Percentiles rank a stretch among this genome's conserved stretches.
These are phyloP conservation scores for Phytopythium kandeliae DNA, from an alignment of 352 stramenopile species.

Conservation along the genomic window DNA sequence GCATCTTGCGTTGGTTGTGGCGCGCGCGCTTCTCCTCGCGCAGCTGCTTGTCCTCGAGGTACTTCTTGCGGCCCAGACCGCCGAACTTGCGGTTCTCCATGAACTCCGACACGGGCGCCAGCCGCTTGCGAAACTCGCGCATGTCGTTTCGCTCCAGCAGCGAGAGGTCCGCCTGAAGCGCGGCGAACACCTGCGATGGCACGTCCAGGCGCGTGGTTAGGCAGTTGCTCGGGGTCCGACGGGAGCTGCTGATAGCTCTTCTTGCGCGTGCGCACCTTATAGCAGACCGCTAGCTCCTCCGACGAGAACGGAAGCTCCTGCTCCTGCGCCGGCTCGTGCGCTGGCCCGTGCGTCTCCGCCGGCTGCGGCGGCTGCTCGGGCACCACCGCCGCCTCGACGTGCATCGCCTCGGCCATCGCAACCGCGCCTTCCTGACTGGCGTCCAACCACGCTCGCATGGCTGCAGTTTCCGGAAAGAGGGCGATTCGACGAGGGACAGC, in stretches of 20 bases:
- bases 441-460: conserved; percentile 1
- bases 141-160: conserved; percentile 73
- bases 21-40: conserved; percentile 81
- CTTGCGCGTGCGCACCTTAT: conserved; percentile 31
- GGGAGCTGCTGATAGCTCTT: too few species aligned
- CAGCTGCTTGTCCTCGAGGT: conserved; percentile 84
- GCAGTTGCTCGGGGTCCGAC: too few species aligned
- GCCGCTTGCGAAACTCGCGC: conserved; percentile 70
- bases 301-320: conserved; percentile 70
- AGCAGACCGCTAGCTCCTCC: conserved; percentile 47
- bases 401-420: conserved; percentile 23
- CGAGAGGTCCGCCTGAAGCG: conserved; percentile 36
- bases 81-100: conserved; percentile 85
- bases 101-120: conserved; percentile 70
- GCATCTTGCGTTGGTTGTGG: conserved; percentile 83
- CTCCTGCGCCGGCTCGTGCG: conserved; percentile 5
- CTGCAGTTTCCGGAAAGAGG: neutral
- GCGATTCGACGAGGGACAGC: neutral
- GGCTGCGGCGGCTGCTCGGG: conserved; percentile 1
- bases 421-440: neutral
- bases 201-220: too few species aligned
- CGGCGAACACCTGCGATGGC: conserved; percentile 54
- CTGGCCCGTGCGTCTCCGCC: conserved; percentile 8
- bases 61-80: conserved; percentile 80
- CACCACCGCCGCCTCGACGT: conserved; percentile 14